These are phyloP conservation scores for Chrysoporthe puriensis DNA, from an alignment of 2,329 filamentous ascomycete species.

Conservation along the genomic window DNA sequence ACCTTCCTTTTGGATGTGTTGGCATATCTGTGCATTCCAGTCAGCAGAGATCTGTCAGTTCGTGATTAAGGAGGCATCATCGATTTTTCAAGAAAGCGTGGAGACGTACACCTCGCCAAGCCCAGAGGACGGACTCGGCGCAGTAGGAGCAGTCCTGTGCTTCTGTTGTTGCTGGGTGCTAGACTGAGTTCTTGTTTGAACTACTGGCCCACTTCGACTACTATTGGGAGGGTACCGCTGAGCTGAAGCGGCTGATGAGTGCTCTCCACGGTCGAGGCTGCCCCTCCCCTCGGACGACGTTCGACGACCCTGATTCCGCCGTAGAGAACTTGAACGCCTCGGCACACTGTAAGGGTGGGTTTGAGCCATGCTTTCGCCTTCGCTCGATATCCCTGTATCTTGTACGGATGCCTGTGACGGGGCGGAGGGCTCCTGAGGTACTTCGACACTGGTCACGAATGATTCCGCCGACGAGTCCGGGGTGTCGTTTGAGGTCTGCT, in stretches of 20 bases:
- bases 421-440: conserved; percentile 10
- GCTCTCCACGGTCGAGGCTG: conserved; percentile 12
- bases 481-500: conserved; percentile 4
- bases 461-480: conserved; percentile 21
- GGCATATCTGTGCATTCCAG: conserved; percentile 31
- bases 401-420: conserved; percentile 10
- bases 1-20: conserved; percentile 42
- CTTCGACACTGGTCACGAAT: conserved; percentile 18
- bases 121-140: conserved; percentile 39
- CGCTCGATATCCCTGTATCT: conserved; percentile 1
- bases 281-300: conserved; percentile 15
- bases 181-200: conserved; percentile 8
- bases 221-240: conserved; percentile 27
- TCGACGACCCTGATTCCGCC: neutral
- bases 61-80: neutral
- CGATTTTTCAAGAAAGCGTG: conserved; percentile 31
- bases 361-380: neutral
- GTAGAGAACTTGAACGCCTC: conserved; percentile 19
- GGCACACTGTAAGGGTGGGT: neutral
- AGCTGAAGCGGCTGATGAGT: conserved; percentile 1
- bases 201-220: conserved; percentile 25
- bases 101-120: conserved; percentile 40
- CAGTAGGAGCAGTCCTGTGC: conserved; percentile 12
- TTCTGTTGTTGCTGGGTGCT: conserved; percentile 24
- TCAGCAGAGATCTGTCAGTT: conserved; percentile 1